Conservation (phyloP, 495 filamentous ascomycete species). For the Bryoglossum gracile region DNA sequence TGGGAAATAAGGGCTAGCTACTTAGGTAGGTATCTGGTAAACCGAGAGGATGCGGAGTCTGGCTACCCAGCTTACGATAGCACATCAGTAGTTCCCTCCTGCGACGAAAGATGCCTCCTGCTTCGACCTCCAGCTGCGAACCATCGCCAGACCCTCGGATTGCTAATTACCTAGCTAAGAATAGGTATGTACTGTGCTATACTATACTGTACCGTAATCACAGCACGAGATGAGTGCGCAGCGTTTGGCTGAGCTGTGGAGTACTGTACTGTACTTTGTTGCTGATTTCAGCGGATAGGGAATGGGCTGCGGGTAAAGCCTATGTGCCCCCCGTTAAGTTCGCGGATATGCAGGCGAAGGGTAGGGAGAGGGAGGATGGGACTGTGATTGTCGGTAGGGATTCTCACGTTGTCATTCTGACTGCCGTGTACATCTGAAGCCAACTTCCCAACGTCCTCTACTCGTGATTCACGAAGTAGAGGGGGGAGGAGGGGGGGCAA, state of each 20-base stretch:
- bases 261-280: no score
- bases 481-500: background rate
- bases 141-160: conserved; percentile 8
- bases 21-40: no score
- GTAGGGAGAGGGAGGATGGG: conserved; percentile 20
- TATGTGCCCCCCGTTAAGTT: conserved; percentile 18
- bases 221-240: no score
- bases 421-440: background rate
- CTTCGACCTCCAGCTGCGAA: no score
- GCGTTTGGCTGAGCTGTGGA: no score
- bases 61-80: no score
- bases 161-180: conserved; percentile 6
- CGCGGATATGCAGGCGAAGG: conserved; percentile 22
- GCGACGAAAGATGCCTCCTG: no score
- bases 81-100: no score
- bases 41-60: no score
- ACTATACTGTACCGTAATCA: background rate
- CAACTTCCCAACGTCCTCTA: background rate
- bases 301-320: conserved; percentile 12
- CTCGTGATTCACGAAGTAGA: background rate
- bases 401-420: background rate
- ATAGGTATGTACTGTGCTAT: conserved; percentile 1
- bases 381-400: conserved; percentile 21
- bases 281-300: conserved; percentile 1
- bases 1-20: no score